Evolutionary conservation across 2,329 filamentous ascomycete species (phyloP), one percentile per base, ranked within the genome.

Genomic region (Scedosporium apiospermum): DNA sequence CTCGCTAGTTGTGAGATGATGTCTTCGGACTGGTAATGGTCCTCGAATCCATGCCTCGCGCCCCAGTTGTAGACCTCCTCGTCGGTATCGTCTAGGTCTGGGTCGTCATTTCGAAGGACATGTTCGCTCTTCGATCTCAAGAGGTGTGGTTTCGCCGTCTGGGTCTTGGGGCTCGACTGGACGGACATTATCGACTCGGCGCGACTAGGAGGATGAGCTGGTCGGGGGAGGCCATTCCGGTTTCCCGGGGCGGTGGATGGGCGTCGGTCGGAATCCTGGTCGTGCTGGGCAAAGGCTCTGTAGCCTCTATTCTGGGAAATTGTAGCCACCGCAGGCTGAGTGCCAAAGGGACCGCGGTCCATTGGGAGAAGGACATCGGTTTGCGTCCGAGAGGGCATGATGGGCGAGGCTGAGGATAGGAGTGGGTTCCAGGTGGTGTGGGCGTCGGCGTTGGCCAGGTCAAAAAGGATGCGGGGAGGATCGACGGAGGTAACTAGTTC

Each of bases 1-100:
- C 88, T 92, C 61, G 89, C 91, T 66, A 96, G 80, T 67, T 92
- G 84, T 63, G 89, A 89, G 68, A 96, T 89, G 69, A 96, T 93
- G 71, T 96, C 91, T 68, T 92, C 90, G 4, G 90, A 96, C 71
- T 91, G 89, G 72, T 96, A 92, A 74, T 96, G 91, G 68, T 93
- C 89, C 71, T 96, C 91, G 78, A 95, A 97, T 58, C 93, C 93
- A 77, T 97, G 93, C 58, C 93, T 85, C 73, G 82, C 82, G 6
- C 83, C 82, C 80, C 81, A 83, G 67, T 81, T 78, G 53, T 76
- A 74, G 38, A 79, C 73, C 51, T 81, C 79, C 3, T 81, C 78
- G 14, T 80, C 78, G 30, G 71, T 68, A 59, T 73, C 70, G 51
- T 79, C 77, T 51, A 73, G 65, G 18, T 78, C 74, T 16, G 77